Conservation (phyloP, 169 alveolate species). For the Cystoisospora suis region DNA sequence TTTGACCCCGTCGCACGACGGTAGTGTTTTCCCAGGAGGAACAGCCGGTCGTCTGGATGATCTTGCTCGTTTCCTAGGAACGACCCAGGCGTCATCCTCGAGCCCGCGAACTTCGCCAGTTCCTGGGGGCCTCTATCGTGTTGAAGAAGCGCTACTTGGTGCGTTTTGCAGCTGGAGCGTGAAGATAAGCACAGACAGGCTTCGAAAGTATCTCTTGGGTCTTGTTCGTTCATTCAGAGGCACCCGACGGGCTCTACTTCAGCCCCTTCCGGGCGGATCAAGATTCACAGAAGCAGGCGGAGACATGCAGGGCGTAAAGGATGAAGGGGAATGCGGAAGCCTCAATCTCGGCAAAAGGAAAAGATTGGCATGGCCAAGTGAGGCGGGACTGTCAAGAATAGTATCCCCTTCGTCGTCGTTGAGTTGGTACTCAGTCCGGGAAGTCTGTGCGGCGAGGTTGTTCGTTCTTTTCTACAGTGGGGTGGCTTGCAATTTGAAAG, state of each 20-base stretch:
- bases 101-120: too few species aligned
- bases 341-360: neutral
- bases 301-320: neutral
- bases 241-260: neutral
- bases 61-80: neutral
- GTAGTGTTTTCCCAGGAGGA: too few species aligned
- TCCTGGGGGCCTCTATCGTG: neutral
- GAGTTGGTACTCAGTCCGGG: neutral
- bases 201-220: neutral
- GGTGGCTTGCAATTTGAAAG: conserved; percentile 9
- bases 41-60: neutral
- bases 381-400: too few species aligned
- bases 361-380: too few species aligned
- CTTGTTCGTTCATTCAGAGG: neutral
- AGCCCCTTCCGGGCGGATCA: neutral
- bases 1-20: neutral
- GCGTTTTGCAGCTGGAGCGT: conserved; percentile 16
- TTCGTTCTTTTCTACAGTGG: conserved; percentile 8
- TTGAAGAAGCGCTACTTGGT: neutral
- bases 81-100: too few species aligned
- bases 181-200: neutral
- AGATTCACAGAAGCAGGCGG: neutral
- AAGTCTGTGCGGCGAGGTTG: conserved; percentile 22
- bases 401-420: neutral
- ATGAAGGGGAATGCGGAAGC: neutral